Base-by-base conservation (phyloP, 805 yeast genomes). In the Monosporozyma solicola region DNA sequence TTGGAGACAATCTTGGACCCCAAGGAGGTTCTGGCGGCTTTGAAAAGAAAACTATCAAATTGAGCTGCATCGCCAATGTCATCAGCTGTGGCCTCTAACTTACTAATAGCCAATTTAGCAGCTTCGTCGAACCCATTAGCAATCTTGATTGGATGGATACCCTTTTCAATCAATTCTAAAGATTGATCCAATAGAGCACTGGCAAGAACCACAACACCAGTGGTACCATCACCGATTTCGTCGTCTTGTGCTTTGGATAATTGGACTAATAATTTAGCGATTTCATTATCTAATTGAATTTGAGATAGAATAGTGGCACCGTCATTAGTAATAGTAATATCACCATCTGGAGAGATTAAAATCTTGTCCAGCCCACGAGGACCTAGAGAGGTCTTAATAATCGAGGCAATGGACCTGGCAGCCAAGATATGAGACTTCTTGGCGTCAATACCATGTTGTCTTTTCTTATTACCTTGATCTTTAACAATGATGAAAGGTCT, bases 291-390 rank as follows among this genome's bases (percentile, higher is more conserved):
- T 58, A 94, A 77, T 69, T 94, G 96, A 97, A 94, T 94, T 68
- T 90, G 96, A 8, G 95, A 79, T 61, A 94, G 74, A 63, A 94
- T 95, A 11, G 99, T 95, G 47, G 98, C 99, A 61, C 99, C 99
- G 68, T 94, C 99, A 68, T 94, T 94, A 49, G 99, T 94, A 62
- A 94, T 92, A 53, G 97, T 94, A 70, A 94, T 94, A 54, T 94
- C 98, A 22, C 99, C 98, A 68, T 95, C 99, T 32, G 94, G 98
- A 51, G 91, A 82, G 58, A 94, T 87, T 59, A 94, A 78, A 63
- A 94, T 94, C 75, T 94, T 94, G 71, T 94, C 99, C 63, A 95
- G 75, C n/a, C 99, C 99, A 67, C 99, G 82, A 50, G 99, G 99
- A 9, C 99, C 99, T 58, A 94, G 75, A 0, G 97, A 89, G 1